These are phyloP conservation scores for Diaporthe destruens DNA, from an alignment of 2,329 filamentous ascomycete species.

Conservation along the genomic window DNA sequence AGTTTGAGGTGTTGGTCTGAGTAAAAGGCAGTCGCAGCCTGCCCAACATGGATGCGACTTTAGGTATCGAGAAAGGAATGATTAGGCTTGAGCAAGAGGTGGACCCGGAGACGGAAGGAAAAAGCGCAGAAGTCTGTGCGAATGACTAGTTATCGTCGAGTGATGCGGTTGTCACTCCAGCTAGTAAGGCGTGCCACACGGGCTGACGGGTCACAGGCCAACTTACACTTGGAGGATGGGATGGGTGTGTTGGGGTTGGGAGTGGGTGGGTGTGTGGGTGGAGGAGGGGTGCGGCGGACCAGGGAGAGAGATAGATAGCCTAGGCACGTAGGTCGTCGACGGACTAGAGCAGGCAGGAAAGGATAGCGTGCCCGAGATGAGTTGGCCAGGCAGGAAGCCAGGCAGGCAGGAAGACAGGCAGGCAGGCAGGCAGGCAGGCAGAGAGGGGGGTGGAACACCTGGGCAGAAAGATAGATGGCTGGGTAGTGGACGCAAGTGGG, in stretches of 20 bases:
- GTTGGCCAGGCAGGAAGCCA: background rate
- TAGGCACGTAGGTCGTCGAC: background rate
- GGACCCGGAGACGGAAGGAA: background rate
- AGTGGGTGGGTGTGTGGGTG: constrained; percentile 17
- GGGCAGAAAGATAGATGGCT: constrained; percentile 6
- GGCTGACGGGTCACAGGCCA: constrained; percentile 29
- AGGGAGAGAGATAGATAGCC: constrained; percentile 27
- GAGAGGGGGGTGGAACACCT: constrained; percentile 7
- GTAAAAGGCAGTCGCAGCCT: constrained; percentile 27
- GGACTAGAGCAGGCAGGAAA: background rate
- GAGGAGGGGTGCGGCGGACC: constrained; percentile 1
- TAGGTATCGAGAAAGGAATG: background rate
- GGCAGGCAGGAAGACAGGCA: background rate
- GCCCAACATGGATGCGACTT: constrained; percentile 34
- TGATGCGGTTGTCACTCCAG: constrained; percentile 14
- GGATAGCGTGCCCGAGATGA: constrained; percentile 8
- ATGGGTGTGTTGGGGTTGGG: constrained; percentile 25
- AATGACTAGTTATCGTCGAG: constrained; percentile 33
- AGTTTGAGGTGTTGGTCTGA: constrained; percentile 26
- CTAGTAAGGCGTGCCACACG: constrained; percentile 18
- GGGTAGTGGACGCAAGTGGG: constrained; percentile 6
- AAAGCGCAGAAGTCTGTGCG: constrained; percentile 25
- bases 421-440: background rate
- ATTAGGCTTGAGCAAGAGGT: constrained; percentile 27
- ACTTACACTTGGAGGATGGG: constrained; percentile 17